Evolutionary conservation across 2,329 filamentous ascomycete species (phyloP), one percentile per base, ranked within the genome.

Genomic region (Lecanicillium sp.): DNA sequence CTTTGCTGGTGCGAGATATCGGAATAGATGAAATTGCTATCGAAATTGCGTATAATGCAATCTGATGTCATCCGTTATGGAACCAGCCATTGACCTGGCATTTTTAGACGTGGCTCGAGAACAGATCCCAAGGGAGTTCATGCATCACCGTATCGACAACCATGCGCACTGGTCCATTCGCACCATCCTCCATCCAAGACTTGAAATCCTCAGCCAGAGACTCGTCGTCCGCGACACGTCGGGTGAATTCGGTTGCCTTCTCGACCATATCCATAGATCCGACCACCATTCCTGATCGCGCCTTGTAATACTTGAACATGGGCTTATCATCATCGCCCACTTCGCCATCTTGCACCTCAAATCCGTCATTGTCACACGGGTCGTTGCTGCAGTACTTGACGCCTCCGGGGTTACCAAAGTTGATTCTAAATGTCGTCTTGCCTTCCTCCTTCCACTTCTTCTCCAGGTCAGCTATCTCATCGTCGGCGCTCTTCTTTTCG

Each of bases 341-440:
- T 4, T 36, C 19, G 6, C 38, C 35, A 10, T 49, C 40, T 28
- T 50, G 48, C 4, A 49, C 41, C 29, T 50, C 18, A 14, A 36
- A 46, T 14, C 46, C 46, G 32, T 50, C 48, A 12, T 50, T 50
- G 17, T 42, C 37, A 35, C 47, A 50, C 4, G 29, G 18, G 10
- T 48, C 37, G 20, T 49, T 48, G 27, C 25, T 36, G 39, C 48
- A 50, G 36, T 40, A 50, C 5, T 39, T 45, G 37, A 45, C 36
- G 14, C 34, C 44, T 2, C 41, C 43, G 2, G 45, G 47, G 20
- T 46, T 48, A n/a, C 45, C 48, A 29, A 50, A 48, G 27, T 36
- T 42, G 39, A 48, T 46, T 5, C 8, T 19, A 3, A 44, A 33
- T 2, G 28, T 25, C 14, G 29, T 37, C 28, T 44, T 39, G 19